Base-by-base conservation (phyloP, 2,329 filamentous ascomycete genomes). In the Sclerotinia minor region DNA sequence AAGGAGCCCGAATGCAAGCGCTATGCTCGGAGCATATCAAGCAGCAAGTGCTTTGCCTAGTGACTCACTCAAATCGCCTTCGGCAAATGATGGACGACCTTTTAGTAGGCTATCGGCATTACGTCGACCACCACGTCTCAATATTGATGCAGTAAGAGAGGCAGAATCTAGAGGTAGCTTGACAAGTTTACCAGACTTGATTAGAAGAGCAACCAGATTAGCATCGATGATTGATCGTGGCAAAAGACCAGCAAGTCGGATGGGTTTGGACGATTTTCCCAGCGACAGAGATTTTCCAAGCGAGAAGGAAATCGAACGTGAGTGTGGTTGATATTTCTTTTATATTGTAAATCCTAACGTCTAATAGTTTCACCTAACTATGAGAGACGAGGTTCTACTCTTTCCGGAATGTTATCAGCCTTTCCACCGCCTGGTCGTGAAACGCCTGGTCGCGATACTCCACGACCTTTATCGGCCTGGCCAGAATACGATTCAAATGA, bases 101-200 rank as follows among this genome's bases (percentile, higher is more conserved):
- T 75, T 73, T 71, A 84, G 80, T 71, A 80, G 81, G 24, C 72
- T 87, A 32, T 87, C 86, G 15, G 84, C 83, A 17, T 81, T 88
- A 67, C 81, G 83, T 72, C 80, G 85, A 60, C 94, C 94, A 44
- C 91, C 92, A 4, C 87, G 86, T 47, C 81, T 97, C 5, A 88
- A 97, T 75, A 89, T 97, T 32, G 89, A 94, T 75, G 91, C 91
- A 5, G 91, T 96, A 4, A 86, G 88, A 71, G 88, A 90, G 64
- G 91, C 92, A 21, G 92, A 97, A 78, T 87, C 90, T 1, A 87
- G 95, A 75, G 94, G 92, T 5, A 97, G 94, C 77, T 83, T 97
- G 71, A 98, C 95, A 1, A 97, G 94, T 79, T 81, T 99, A 69
- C 91, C 94, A 0, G 95, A 98, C 77, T 81, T 99, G 69, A 98